phyloP scores from a whole-genome alignment of 805 yeast genomes.

The Wickerhamomyces sydowiorum region DNA sequence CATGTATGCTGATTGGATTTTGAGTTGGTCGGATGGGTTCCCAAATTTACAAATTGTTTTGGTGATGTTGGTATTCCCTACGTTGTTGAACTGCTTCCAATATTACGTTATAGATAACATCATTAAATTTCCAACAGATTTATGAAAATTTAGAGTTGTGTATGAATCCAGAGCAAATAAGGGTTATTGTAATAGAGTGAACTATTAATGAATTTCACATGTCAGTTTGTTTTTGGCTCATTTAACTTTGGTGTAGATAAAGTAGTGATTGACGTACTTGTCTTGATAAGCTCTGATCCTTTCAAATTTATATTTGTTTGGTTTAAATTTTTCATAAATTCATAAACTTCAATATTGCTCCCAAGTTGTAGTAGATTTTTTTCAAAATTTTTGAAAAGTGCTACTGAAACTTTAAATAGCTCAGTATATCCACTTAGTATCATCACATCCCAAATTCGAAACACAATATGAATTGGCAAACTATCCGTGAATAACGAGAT shows the following conservation, averaged over 20 bases:
- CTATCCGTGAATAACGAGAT: conserved; percentile 47
- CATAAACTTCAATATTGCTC: conserved; percentile 28
- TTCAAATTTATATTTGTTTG: conserved; percentile 19
- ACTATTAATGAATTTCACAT: neutral
- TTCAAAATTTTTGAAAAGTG: conserved; percentile 34
- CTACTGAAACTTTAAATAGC: conserved; percentile 28
- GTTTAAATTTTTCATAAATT: conserved; percentile 28
- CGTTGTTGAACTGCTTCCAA: conserved; percentile 69
- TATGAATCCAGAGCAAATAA: too few species aligned
- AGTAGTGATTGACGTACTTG: conserved; percentile 6
- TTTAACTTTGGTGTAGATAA: neutral
- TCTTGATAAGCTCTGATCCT: conserved; percentile 17
- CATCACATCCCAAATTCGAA: conserved; percentile 46
- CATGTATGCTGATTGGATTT: conserved; percentile 60
- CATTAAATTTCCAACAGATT: conserved; percentile 46
- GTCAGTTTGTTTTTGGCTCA: neutral
- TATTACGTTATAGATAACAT: conserved; percentile 68
- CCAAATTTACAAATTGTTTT: conserved; percentile 81
- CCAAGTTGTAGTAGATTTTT: conserved; percentile 21
- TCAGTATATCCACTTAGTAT: conserved; percentile 34
- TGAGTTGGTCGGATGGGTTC: conserved; percentile 78
- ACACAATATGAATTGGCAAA: conserved; percentile 44
- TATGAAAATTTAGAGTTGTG: neutral
- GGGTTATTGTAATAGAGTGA: neutral
- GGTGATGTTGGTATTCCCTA: conserved; percentile 80